phyloP scores from a whole-genome alignment of 495 filamentous ascomycete genomes.

The Evernia prunastri region DNA sequence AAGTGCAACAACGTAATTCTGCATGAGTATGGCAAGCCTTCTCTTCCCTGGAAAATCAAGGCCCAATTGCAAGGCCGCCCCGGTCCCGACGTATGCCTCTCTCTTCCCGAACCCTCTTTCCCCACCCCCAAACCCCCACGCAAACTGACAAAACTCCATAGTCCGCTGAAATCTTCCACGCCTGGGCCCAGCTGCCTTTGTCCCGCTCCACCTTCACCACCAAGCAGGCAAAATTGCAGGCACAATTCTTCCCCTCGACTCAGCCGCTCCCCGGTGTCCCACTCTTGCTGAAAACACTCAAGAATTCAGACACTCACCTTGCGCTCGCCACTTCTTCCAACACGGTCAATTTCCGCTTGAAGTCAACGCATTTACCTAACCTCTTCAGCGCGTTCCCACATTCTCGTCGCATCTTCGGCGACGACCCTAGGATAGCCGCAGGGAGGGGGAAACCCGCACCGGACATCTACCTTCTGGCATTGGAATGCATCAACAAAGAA shows the following conservation, averaged over 20 bases:
- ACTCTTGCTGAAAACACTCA: constrained; percentile 53
- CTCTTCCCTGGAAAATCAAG: constrained; percentile 88
- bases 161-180: constrained; percentile 55
- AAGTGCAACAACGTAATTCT: constrained; percentile 76
- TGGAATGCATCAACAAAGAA: constrained; percentile 74
- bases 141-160: constrained; percentile 26
- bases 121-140: constrained; percentile 23
- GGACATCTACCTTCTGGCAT: constrained; percentile 87
- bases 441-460: constrained; percentile 89
- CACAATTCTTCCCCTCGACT: constrained; percentile 61
- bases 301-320: constrained; percentile 57
- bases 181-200: constrained; percentile 88
- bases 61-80: constrained; percentile 93
- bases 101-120: constrained; percentile 32
- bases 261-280: constrained; percentile 73
- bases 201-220: constrained; percentile 53
- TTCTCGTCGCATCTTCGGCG: constrained; percentile 68
- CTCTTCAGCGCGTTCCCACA: constrained; percentile 68
- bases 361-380: constrained; percentile 65
- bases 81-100: constrained; percentile 50
- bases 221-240: constrained; percentile 56
- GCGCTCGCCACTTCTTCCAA: constrained; percentile 82
- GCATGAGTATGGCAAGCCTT: constrained; percentile 59
- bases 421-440: constrained; percentile 71
- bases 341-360: constrained; percentile 64